These are phyloP conservation scores for Rhynchospora breviuscula DNA, from an alignment of 176 grass and related monocot genomes.

Conservation along the genomic window DNA sequence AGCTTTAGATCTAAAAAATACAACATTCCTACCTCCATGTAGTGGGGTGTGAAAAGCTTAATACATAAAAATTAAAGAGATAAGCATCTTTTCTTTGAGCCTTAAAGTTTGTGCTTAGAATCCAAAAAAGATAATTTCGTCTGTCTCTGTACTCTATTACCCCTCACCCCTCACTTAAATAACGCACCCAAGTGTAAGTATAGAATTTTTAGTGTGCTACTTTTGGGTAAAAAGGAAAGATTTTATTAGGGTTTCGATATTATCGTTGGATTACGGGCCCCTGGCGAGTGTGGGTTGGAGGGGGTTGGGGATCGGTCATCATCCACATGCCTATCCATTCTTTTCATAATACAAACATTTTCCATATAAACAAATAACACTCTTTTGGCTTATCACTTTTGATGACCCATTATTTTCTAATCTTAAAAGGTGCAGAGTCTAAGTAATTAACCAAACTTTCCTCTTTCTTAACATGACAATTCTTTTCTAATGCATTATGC, in stretches of 20 bases:
- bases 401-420: not conserved
- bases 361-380: not conserved
- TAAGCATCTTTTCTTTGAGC: constrained; percentile 65
- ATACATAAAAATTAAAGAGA: constrained; percentile 51
- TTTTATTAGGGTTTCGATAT: not conserved
- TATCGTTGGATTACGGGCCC: not conserved
- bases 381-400: not conserved
- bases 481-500: not conserved
- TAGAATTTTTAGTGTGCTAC: not conserved
- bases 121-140: constrained; percentile 62
- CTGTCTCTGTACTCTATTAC: constrained; percentile 14
- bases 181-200: not conserved
- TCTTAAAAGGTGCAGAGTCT: not conserved
- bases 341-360: not conserved
- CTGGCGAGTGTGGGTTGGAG: not conserved
- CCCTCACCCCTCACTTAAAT: not conserved
- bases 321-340: not conserved
- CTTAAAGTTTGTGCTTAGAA: constrained; percentile 53
- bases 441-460: not conserved
- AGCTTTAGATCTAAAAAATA: constrained; percentile 66
- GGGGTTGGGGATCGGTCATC: not conserved
- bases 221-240: constrained; percentile 7
- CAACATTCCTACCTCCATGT: constrained; percentile 56
- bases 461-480: not conserved
- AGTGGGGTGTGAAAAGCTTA: constrained; percentile 56